These are phyloP conservation scores for Ormosia semicastrata DNA, from an alignment of 306 rosid genomes.

Conservation along the genomic window DNA sequence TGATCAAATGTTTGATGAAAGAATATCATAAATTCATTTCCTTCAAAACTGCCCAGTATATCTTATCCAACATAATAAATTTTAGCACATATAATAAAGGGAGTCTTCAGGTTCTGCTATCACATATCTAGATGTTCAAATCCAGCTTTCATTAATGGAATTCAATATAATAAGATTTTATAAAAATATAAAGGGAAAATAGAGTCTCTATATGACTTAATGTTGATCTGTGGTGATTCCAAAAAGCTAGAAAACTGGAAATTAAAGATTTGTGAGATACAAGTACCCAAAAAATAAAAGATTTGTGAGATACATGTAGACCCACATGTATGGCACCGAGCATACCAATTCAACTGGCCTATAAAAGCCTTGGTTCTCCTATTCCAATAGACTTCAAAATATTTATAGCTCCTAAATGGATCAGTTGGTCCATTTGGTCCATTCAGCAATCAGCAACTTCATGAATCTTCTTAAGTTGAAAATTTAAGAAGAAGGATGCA, in stretches of 20 bases:
- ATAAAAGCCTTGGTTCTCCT: constrained; percentile 25
- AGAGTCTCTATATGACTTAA: neutral
- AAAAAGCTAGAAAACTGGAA: neutral
- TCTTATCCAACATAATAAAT: neutral
- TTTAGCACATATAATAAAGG: constrained; percentile 1
- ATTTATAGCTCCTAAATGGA: constrained; percentile 15
- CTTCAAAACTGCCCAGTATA: neutral
- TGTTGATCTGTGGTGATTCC: neutral
- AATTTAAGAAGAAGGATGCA: neutral
- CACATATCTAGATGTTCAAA: constrained; percentile 5
- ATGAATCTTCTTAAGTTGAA: constrained; percentile 9
- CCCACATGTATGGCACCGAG: constrained; percentile 35
- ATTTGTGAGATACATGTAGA: constrained; percentile 25
- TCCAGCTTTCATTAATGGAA: neutral
- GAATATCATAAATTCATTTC: neutral
- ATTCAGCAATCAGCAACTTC: constrained; percentile 16
- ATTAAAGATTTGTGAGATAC: neutral
- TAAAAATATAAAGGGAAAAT: neutral
- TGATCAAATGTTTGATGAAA: constrained; percentile 2
- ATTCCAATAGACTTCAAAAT: neutral
- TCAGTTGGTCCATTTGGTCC: constrained; percentile 20
- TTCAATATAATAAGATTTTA: neutral
- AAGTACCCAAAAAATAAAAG: neutral
- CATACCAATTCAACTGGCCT: constrained; percentile 22
- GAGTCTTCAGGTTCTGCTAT: neutral